Base-by-base conservation (phyloP, 2,329 filamentous ascomycete species). In the Penicillium rolfsii region DNA sequence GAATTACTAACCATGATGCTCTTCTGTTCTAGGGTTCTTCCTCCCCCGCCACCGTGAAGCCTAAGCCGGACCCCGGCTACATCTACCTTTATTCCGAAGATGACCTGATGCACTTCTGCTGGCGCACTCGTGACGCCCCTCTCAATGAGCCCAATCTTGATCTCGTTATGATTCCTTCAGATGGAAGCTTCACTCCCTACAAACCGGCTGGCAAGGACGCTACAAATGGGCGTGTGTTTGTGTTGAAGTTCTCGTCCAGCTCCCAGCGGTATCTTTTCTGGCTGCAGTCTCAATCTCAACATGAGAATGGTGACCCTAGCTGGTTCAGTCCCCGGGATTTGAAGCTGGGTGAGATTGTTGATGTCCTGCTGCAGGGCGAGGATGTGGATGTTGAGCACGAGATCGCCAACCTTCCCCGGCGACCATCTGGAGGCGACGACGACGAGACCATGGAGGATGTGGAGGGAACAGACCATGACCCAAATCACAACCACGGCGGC, bases 21-120 rank as follows among this genome's bases (percentile, higher is more conserved):
- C 11, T 19, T 1, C 33, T 35, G 6, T 30, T 57, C 52, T 65
- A 85, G 82, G 76, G 77, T 66, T 84, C 83, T 57, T 81, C 80
- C 67, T 84, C 83, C 71, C 88, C 89, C 54, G 85, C 84, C 76
- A 91, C 89, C 77, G 88, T 96, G 73, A 90, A 87, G 74, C 87
- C 92, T 40, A 84, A 87, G 68, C 81, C 86, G 30, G 89, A 87
- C 8, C 88, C 87, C 5, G 94, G 94, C 69, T 97, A 96, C 78
- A 86, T 98, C 74, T 98, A 96, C 77, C 88, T 98, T 57, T 97
- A 95, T 79, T 85, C 85, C 55, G 93, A 96, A 83, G 94, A 97
- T 88, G 94, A 97, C 55, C 86, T 99, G 62, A 84, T 96, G 63
- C 93, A 97, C 81, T 97, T 99, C 81, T 97, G 93, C 85, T 99